Evolutionary conservation across 1,139 yeast species (phyloP).

Genomic region (Kurtzmaniella quercitrusa): DNA sequence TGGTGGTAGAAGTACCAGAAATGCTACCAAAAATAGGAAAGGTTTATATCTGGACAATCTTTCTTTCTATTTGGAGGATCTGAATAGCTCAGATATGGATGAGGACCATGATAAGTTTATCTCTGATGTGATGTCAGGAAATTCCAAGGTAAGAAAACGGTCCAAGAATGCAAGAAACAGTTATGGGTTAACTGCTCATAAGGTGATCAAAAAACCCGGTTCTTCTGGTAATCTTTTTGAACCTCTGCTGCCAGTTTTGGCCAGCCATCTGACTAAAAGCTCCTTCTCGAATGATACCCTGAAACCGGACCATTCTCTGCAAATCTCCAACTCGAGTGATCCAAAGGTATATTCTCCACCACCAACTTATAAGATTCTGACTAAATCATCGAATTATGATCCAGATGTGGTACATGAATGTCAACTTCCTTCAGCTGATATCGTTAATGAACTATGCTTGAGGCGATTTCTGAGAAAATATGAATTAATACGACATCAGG

Average conservation of each 20-base stretch:
- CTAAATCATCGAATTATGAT: constrained; percentile 43
- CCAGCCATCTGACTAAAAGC: not conserved
- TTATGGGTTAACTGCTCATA: constrained; percentile 3
- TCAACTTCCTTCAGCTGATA: constrained; percentile 45
- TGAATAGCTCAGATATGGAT: not conserved
- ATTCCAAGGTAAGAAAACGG: constrained; percentile 10
- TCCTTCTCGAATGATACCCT: not conserved
- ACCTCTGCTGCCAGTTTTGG: not conserved
- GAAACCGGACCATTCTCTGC: not conserved
- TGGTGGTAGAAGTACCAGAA: not conserved
- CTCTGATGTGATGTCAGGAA: constrained; percentile 19
- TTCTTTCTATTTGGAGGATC: not conserved
- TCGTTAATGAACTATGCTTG: constrained; percentile 57
- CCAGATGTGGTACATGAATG: constrained; percentile 50
- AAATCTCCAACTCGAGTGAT: not conserved
- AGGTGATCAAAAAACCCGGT: constrained; percentile 19
- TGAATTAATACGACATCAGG: constrained; percentile 92
- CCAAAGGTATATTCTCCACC: constrained; percentile 11
- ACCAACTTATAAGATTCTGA: constrained; percentile 18
- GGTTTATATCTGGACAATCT: constrained; percentile 1
- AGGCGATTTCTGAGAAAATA: constrained; percentile 91
- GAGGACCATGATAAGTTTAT: constrained; percentile 27
- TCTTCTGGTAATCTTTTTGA: not conserved
- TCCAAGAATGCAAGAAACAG: constrained; percentile 7
- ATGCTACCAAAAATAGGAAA: not conserved